A percentile compares a stretch with the other conserved stretches of the same genome.
Evolutionary conservation across 129 eudicot genomes (phyloP).

Genomic region (Saussurea involucrata): DNA sequence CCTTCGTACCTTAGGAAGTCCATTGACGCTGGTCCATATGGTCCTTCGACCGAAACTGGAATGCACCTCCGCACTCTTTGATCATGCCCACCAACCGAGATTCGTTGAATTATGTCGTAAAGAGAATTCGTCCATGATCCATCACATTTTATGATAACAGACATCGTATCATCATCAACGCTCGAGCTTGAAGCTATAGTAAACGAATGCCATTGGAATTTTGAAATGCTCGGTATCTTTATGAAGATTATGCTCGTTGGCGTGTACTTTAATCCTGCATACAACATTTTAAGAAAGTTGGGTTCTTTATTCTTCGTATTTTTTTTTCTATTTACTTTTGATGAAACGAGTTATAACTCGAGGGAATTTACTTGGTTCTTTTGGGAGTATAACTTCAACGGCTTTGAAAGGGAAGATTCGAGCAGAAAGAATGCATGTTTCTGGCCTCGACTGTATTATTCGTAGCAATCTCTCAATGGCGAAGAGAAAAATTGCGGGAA

Average conservation of each 20-base stretch:
- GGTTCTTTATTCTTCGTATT: background rate
- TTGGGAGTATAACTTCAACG: slow-evolving; percentile 68
- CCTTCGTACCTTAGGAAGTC: slow-evolving; percentile 54
- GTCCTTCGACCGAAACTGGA: slow-evolving; percentile 76
- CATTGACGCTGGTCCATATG: slow-evolving; percentile 78
- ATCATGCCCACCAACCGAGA: slow-evolving; percentile 32
- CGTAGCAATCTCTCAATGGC: slow-evolving; percentile 67
- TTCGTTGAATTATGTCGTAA: slow-evolving; percentile 34
- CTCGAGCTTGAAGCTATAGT: slow-evolving; percentile 79
- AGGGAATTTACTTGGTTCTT: slow-evolving; percentile 62
- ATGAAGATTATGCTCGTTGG: slow-evolving; percentile 82
- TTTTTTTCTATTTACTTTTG: background rate
- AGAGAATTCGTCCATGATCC: slow-evolving; percentile 88
- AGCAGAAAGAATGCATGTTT: slow-evolving; percentile 72
- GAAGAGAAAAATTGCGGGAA: slow-evolving; percentile 76
- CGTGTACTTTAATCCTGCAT: slow-evolving; percentile 66
- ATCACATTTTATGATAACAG: slow-evolving; percentile 68
- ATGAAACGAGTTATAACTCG: background rate
- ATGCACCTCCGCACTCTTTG: slow-evolving; percentile 35
- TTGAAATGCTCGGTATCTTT: slow-evolving; percentile 76
- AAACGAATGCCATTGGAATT: slow-evolving; percentile 88
- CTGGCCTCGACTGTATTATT: slow-evolving; percentile 61
- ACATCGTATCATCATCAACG: slow-evolving; percentile 56
- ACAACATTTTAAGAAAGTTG: background rate
- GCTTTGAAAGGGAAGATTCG: slow-evolving; percentile 67